phyloP scores from a whole-genome alignment of 2,329 filamentous ascomycete species.

The Alternaria incomplexa region DNA sequence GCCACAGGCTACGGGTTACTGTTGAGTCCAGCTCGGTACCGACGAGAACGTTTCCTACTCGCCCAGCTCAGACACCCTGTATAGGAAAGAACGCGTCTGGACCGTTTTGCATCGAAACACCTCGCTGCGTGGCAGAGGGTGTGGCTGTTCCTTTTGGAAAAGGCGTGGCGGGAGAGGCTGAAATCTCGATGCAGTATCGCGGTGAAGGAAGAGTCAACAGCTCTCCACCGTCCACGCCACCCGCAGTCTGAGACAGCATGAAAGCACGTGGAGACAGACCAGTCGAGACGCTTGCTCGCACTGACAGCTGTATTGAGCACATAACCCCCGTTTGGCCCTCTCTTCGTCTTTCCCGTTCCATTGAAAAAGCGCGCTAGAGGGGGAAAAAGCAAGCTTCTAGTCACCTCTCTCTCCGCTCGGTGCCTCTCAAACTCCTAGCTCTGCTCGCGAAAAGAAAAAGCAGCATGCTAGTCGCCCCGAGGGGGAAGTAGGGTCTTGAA shows the following conservation, averaged over 20 bases:
- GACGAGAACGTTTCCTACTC: not conserved
- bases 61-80: not conserved
- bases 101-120: not conserved
- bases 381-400: not conserved
- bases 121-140: not conserved
- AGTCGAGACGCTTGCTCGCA: not conserved
- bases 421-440: not conserved
- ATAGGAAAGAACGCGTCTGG: not conserved
- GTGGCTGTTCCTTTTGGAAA: conserved; percentile 1
- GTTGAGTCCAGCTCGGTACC: not conserved
- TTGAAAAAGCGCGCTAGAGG: not conserved
- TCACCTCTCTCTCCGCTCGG: not conserved
- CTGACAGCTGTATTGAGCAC: not conserved
- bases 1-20: not conserved
- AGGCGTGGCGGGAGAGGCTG: not conserved
- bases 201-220: not conserved
- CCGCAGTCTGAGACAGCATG: not conserved
- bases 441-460: not conserved
- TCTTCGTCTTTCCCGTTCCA: not conserved
- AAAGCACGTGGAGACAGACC: not conserved
- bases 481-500: conserved; percentile 2
- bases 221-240: not conserved
- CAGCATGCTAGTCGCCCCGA: not conserved
- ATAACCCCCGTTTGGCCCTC: not conserved
- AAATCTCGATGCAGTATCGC: not conserved